Evolutionary conservation across 768 basidiomycete genomes (phyloP), one percentile per base, ranked within the genome.

Genomic region (Nevesoporus exiguus): DNA sequence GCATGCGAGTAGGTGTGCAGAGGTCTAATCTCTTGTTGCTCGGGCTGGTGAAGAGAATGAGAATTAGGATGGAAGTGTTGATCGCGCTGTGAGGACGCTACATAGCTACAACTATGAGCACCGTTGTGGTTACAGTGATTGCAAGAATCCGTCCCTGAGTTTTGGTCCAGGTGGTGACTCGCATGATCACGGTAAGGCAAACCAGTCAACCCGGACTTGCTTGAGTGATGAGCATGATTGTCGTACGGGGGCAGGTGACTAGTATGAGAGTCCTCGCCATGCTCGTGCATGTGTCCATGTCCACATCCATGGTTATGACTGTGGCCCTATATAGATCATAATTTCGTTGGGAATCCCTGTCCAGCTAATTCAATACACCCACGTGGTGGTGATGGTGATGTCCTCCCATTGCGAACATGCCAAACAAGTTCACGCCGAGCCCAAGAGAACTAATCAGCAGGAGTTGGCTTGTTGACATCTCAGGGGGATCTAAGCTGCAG

Each of bases 351-450:
- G 29, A 1, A 53, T 19, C 52, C 10, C 8, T n/a, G 8, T 11
- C 47, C 24, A 31, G 27, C 34, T 21, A 42, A 33, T 41, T 45
- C n/a, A 43, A 57, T 33, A 31, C 34, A 74, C 76, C 39, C 74
- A 89, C 88, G 74, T 90, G 90, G 59, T 71, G 68, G 29, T 69
- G 67, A 59, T 92, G 90, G 66, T 89, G 87, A 66, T 95, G 93
- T 4, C 93, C 94, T 5, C 97, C 97, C 80, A 97, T 99, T 1
- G 97, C 97, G 67, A 94, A 91, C 93, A 99, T 97, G 34, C 97
- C 97, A 62, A 98, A 98, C 19, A 99, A 73, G 69, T 99, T 99
- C 44, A 99, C 93, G 1, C 78, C 93, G 10, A 99, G 75, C 8
- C 97, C 97, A 25, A 98, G 70, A 5, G 86, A 82, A 57, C 93